Evolutionary conservation across 2,329 filamentous ascomycete species (phyloP), one percentile per base, ranked within the genome.

Genomic region (Metarhizium robertsii): DNA sequence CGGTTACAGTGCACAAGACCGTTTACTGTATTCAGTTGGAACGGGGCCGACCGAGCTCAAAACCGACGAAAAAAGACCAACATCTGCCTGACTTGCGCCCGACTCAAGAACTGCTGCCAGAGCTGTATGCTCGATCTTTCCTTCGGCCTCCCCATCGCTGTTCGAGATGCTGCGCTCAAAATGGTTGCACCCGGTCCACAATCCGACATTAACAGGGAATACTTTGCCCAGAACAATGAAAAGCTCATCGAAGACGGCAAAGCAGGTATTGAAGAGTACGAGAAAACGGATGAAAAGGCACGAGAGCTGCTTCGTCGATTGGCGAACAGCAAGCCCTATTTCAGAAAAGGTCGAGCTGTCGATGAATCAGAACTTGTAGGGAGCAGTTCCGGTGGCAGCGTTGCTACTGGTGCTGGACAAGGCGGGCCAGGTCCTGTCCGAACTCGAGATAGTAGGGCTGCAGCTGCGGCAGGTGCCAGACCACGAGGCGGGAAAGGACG

Each of bases 71-170:
- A 95, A 74, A 86, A 89, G 62, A 97, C 92, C 54, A 95, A 90
- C 65, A 95, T 97, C 65, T 99, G 94, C 71, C 79, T 99, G 29
- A 99, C 94, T 45, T 99, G 94, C 76, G 92, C 94, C 25, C 88
- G 94, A 48, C 80, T 97, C 62, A 99, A 99, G 75, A 99, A 99
- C 76, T 97, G 94, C 76, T 99, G 94, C 68, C 94, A 99, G 76
- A 92, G 87, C 74, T 99, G 94, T 77, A 97, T 97, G 90, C 86
- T 99, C 53, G 94, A 99, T 79, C 76, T 99, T 58, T 92, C 90
- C 13, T 99, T 97, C 67, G 95, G 94, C 29, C 78, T 99, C 32
- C 94, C 94, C 11, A 95, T 99, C 66, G 88, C 92, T 14, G 89
- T 99, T 57, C 85, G 94, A 67, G 94, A 99, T 76, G 94, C 94